Percentiles rank a stretch among this genome's conserved stretches.
These are phyloP conservation scores for Aspergillus mulundensis DNA, from an alignment of 495 filamentous ascomycete species.

Conservation along the genomic window DNA sequence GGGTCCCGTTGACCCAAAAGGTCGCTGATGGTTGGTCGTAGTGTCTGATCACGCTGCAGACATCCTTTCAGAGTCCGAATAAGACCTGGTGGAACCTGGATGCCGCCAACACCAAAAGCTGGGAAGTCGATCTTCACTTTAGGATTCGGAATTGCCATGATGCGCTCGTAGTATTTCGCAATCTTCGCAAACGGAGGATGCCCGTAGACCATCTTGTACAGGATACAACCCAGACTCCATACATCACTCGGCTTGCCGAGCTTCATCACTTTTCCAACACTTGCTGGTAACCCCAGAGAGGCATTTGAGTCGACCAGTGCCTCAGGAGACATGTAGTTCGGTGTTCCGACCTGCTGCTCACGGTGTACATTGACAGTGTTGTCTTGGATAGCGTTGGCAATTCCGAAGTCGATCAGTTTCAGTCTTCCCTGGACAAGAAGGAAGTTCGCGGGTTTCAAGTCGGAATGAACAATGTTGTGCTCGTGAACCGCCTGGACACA, in stretches of 20 bases:
- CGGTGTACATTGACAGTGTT: conserved; percentile 97
- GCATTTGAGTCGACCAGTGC: conserved; percentile 84
- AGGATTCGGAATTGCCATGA: conserved; percentile 86
- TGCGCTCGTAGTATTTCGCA: conserved; percentile 66
- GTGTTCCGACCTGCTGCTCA: conserved; percentile 89
- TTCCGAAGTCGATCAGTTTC: conserved; percentile 93
- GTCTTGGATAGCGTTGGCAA: conserved; percentile 94
- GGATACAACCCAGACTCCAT: conserved; percentile 92
- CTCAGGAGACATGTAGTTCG: conserved; percentile 98
- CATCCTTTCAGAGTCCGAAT: conserved; percentile 72
- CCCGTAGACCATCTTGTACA: conserved; percentile 97
- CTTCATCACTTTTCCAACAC: conserved; percentile 79
- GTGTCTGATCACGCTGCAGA: conserved; percentile 70
- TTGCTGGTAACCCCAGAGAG: conserved; percentile 50
- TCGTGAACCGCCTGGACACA: conserved; percentile 87
- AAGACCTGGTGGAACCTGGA: conserved; percentile 64
- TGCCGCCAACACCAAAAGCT: conserved; percentile 65
- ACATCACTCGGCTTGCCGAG: conserved; percentile 93
- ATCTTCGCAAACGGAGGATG: conserved; percentile 91
- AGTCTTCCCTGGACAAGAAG: conserved; percentile 79
- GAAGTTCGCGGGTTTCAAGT: conserved; percentile 94
- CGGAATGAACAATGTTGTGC: conserved; percentile 88
- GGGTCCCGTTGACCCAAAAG: conserved; percentile 68
- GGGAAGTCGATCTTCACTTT: conserved; percentile 80
- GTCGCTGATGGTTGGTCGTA: conserved; percentile 72